Evolutionary conservation across 2,329 filamentous ascomycete species (phyloP), one percentile per base, ranked within the genome.

Genomic region (Hymenoscyphus occultus): DNA sequence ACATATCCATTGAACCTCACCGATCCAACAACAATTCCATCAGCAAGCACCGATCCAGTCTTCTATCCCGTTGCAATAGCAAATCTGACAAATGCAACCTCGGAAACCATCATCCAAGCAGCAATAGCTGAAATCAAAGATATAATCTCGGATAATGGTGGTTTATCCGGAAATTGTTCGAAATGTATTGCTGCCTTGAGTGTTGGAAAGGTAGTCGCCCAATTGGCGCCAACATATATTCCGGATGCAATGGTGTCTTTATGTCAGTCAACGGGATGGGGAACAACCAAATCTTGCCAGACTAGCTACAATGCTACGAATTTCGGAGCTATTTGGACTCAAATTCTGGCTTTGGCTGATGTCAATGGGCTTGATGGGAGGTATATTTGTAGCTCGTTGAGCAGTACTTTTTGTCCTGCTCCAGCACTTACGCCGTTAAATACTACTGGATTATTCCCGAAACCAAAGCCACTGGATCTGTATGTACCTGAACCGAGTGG

Each of bases 261-360:
- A 1, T 87, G 84, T 74, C 77, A 82, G 66, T 72, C 74, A 13
- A 83, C 79, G 12, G 70, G 74, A 6, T 82, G 84, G 64, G 73
- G 77, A n/a, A 78, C 79, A 0, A 80, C 82, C 65, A 70, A 75
- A 12, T 78, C 78, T 0, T 87, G 85, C 69, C 75, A 79, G 61
- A 76, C 78, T 28, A 78, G 78, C 54, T 87, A 82, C 65, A 76
- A 78, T 1, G 77, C 79, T 2, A 74, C 76, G 16, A 81, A 76
- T 16, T 84, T 82, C 67, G 84, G 85, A 19, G 80, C 82, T 0
- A 78, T 84, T 63, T 86, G 83, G 83, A 84, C 84, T 4, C 84
- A 87, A 69, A 77, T 87, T 1, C 75, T 87, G 39, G 79, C 81
- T 2, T 77, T 81, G 56, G 83, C 83, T 7, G 79, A 86, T 71